These are phyloP conservation scores for Cardiospermum halicacabum DNA, from an alignment of 345 rosid species.

Conservation along the genomic window DNA sequence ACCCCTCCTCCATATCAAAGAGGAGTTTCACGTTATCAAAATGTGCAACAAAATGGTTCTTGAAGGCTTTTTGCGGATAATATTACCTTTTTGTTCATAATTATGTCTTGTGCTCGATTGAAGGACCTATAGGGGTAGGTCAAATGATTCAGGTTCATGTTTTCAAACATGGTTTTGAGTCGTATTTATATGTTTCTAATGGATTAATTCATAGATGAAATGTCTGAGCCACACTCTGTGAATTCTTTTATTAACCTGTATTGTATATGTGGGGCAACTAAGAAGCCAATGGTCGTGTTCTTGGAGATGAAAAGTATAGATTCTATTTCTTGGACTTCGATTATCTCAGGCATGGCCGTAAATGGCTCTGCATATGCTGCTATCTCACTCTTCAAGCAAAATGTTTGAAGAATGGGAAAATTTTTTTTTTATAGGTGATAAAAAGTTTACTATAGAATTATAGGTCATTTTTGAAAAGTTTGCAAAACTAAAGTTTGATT, in stretches of 20 bases:
- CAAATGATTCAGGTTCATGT: constrained; percentile 33
- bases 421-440: too few species aligned
- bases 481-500: too few species aligned
- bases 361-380: constrained; percentile 53
- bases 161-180: constrained; percentile 40
- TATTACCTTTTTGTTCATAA: constrained; percentile 37
- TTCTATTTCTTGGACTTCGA: constrained; percentile 51
- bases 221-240: constrained; percentile 43
- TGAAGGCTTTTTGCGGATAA: constrained; percentile 34
- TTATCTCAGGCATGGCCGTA: constrained; percentile 60
- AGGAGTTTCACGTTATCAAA: constrained; percentile 38
- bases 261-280: constrained; percentile 48
- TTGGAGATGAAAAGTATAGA: constrained; percentile 44
- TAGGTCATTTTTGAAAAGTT: too few species aligned
- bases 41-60: constrained; percentile 26
- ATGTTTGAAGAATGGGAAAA: constrained; percentile 42
- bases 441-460: too few species aligned
- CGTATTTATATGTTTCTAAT: constrained; percentile 45
- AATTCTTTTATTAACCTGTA: constrained; percentile 60
- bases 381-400: constrained; percentile 33
- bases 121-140: constrained; percentile 26
- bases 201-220: constrained; percentile 45
- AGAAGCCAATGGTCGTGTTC: constrained; percentile 42
- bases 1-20: constrained; percentile 32
- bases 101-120: constrained; percentile 45